Evolutionary conservation across 2,329 filamentous ascomycete species (phyloP).

Genomic region (Blastomyces percursus): DNA sequence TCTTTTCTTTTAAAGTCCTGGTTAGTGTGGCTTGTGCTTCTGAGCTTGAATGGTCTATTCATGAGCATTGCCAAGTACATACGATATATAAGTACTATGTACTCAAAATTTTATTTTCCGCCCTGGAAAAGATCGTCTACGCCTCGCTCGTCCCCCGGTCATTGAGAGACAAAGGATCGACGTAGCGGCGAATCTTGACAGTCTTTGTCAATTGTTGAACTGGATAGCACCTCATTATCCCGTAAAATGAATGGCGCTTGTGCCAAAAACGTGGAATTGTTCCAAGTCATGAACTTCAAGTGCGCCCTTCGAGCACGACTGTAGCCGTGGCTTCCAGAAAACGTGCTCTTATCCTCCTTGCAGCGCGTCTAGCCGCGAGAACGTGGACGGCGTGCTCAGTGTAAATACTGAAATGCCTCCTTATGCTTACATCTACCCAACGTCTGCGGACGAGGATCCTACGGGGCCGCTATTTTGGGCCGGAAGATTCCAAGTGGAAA

Average conservation of each 20-base stretch:
- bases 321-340: neutral
- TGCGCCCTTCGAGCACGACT: neutral
- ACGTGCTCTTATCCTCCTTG: slow-evolving; percentile 1
- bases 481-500: neutral
- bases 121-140: slow-evolving; percentile 4
- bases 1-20: neutral
- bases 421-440: neutral
- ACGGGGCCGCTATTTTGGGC: neutral
- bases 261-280: neutral
- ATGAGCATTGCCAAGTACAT: neutral
- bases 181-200: neutral
- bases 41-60: slow-evolving; percentile 1
- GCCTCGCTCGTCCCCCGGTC: neutral
- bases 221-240: neutral
- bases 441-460: neutral
- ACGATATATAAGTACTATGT: neutral
- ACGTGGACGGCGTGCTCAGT: neutral
- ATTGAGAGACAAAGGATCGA: slow-evolving; percentile 6
- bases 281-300: neutral
- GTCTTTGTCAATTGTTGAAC: slow-evolving; percentile 1
- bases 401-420: neutral
- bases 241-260: neutral
- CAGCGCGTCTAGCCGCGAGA: neutral
- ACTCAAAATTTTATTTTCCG: neutral
- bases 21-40: neutral